phyloP scores from a whole-genome alignment of 2,329 filamentous ascomycete genomes.

The Pseudocercospora macadamiae region DNA sequence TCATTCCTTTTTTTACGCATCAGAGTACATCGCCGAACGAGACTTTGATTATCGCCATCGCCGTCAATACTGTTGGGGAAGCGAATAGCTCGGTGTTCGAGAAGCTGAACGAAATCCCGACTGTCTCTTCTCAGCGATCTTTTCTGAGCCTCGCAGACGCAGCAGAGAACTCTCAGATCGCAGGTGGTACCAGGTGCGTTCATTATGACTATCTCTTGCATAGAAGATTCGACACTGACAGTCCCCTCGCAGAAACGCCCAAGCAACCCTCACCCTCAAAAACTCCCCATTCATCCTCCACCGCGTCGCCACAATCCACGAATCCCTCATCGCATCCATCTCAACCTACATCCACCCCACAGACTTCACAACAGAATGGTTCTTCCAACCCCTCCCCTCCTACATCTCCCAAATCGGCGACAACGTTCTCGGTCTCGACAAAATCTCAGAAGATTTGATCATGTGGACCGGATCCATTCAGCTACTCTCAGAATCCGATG shows the following conservation, averaged over 20 bases:
- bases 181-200: not conserved
- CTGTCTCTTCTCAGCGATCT: not conserved
- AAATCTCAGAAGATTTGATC: not conserved
- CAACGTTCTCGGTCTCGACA: conserved; percentile 3
- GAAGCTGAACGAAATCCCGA: not conserved
- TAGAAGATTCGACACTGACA: too few species aligned
- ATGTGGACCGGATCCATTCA: not conserved
- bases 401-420: not conserved
- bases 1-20: not conserved
- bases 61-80: not conserved
- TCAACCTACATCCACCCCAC: not conserved
- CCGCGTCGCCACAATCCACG: not conserved
- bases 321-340: not conserved
- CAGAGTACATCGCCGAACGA: not conserved
- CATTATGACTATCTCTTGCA: too few species aligned
- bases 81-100: not conserved
- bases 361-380: not conserved
- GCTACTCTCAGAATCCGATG: not conserved
- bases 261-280: not conserved
- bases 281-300: not conserved
- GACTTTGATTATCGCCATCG: not conserved
- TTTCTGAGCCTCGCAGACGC: not conserved
- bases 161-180: not conserved
- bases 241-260: not conserved
- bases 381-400: not conserved